These are phyloP conservation scores for Tolypocladium nubicola DNA, from an alignment of 2,329 filamentous ascomycete species.

Conservation along the genomic window DNA sequence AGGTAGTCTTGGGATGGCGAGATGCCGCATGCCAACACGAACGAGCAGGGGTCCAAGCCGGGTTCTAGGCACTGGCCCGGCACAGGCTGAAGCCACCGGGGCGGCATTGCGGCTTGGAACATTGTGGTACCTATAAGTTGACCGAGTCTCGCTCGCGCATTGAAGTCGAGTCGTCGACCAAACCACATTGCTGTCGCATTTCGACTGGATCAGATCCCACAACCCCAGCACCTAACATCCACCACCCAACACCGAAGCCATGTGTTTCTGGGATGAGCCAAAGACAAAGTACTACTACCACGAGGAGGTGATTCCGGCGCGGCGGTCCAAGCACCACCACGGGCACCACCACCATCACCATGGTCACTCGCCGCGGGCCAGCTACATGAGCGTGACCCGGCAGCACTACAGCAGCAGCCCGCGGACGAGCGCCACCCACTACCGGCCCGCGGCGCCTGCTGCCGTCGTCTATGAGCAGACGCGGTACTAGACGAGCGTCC, in stretches of 20 bases:
- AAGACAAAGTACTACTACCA: constrained; percentile 43
- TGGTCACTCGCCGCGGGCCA: constrained; percentile 27
- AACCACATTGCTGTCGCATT: not conserved
- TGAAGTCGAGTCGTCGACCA: not conserved
- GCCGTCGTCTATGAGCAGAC: constrained; percentile 29
- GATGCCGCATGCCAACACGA: not conserved
- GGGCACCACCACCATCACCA: constrained; percentile 23
- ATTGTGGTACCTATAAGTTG: not conserved
- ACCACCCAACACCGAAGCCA: constrained; percentile 10
- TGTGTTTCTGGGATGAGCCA: constrained; percentile 39
- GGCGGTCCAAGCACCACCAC: constrained; percentile 23
- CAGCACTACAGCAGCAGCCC: constrained; percentile 28
- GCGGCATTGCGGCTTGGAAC: not conserved
- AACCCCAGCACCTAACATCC: not conserved
- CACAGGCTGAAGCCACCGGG: not conserved
- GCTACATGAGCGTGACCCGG: constrained; percentile 29
- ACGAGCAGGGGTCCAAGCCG: not conserved
- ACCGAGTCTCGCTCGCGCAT: not conserved
- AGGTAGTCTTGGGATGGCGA: too few species aligned
- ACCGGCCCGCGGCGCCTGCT: constrained; percentile 9
- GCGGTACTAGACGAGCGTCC: constrained; percentile 12
- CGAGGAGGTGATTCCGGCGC: constrained; percentile 40
- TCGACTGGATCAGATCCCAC: not conserved
- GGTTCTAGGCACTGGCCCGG: not conserved
- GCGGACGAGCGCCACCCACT: constrained; percentile 24